Conservation (phyloP, 768 basidiomycete species). For the Russula abietina region DNA sequence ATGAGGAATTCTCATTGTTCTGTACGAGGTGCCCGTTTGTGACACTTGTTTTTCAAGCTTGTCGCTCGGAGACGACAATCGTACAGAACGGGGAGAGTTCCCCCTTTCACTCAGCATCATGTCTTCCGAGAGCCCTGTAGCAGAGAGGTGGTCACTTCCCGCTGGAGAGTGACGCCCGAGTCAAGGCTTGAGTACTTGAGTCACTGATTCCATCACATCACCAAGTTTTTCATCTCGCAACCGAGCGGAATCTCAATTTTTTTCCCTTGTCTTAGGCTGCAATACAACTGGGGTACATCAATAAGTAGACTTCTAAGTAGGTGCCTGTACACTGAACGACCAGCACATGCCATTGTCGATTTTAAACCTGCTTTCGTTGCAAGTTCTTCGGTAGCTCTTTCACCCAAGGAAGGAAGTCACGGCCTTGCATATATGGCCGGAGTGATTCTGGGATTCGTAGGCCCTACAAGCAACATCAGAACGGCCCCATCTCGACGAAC, state of each 20-base stretch:
- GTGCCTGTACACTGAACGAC: constrained; percentile 10
- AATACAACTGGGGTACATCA: constrained; percentile 10
- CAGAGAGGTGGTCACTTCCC: not conserved
- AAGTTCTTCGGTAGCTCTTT: constrained; percentile 74
- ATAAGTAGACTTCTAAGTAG: constrained; percentile 11
- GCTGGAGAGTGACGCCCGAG: too few relatives aligned
- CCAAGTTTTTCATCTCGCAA: not conserved
- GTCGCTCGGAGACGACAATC: constrained; percentile 6
- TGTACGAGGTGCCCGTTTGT: constrained; percentile 10
- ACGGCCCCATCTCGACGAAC: not conserved
- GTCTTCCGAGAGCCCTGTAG: not conserved
- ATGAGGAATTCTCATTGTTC: constrained; percentile 9
- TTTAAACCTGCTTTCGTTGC: constrained; percentile 62
- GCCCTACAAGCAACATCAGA: constrained; percentile 49
- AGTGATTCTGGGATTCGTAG: constrained; percentile 85
- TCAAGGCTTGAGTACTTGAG: too few relatives aligned
- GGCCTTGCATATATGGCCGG: constrained; percentile 93
- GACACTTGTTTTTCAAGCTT: constrained; percentile 13
- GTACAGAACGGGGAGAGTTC: constrained; percentile 26
- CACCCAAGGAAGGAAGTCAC: constrained; percentile 81
- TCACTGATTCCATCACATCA: not conserved
- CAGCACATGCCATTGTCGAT: not conserved
- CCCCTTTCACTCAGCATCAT: constrained; percentile 3
- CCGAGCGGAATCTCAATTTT: constrained; percentile 1
- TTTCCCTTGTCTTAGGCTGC: constrained; percentile 3